Conservation (phyloP, 176 grass and related monocot genomes). For the Poa annua region DNA sequence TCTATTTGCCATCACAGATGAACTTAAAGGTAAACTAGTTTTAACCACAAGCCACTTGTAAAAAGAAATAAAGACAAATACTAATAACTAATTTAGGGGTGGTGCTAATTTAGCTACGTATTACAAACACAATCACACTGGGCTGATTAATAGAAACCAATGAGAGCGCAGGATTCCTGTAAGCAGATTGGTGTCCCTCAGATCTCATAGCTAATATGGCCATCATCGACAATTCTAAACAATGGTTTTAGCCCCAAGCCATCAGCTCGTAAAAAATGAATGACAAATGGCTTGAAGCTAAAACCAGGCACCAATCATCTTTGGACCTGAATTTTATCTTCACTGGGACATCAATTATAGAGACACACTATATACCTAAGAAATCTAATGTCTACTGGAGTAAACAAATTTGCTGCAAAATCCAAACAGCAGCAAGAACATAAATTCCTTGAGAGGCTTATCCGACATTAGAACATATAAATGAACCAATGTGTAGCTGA, state of each 20-base stretch:
- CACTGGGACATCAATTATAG: conserved; percentile 42
- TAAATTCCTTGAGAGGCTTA: neutral
- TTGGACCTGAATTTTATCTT: conserved; percentile 56
- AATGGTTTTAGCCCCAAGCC: conserved; percentile 55
- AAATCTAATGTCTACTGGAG: neutral
- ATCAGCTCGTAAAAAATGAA: conserved; percentile 25
- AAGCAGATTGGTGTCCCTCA: conserved; percentile 35
- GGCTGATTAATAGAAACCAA: neutral
- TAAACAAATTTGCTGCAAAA: neutral
- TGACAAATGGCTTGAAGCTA: conserved; percentile 47
- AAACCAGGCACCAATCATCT: conserved; percentile 58
- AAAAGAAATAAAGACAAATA: neutral
- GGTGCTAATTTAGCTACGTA: neutral
- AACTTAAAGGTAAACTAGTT: conserved; percentile 12
- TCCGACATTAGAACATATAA: neutral
- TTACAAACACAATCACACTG: neutral
- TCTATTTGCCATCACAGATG: conserved; percentile 38
- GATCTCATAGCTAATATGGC: conserved; percentile 86
- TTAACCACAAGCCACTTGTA: conserved; percentile 47
- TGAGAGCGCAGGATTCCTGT: neutral
- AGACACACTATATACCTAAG: neutral
- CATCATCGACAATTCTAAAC: conserved; percentile 47
- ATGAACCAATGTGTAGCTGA: neutral
- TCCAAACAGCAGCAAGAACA: neutral
- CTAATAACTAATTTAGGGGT: neutral